Percentiles rank a stretch among this genome's conserved stretches.
phyloP scores from a whole-genome alignment of 305 asterid species.

The Fraxinus velutina region DNA sequence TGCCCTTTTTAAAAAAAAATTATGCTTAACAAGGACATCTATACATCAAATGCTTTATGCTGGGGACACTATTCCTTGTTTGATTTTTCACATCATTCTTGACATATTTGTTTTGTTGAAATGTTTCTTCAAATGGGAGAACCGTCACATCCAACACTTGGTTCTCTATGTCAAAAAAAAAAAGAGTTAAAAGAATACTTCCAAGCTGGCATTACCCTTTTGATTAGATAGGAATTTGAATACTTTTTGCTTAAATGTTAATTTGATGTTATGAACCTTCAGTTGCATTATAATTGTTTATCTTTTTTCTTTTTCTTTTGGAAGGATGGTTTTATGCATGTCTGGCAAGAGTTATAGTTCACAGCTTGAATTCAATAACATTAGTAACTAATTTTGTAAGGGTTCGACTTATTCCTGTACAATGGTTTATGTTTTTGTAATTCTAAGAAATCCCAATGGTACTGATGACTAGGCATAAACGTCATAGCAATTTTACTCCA shows the following conservation, averaged over 20 bases:
- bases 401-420: neutral
- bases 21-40: neutral
- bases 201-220: neutral
- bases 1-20: neutral
- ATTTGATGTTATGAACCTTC: neutral
- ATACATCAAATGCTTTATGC: neutral
- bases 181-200: neutral
- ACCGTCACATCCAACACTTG: neutral
- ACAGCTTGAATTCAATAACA: neutral
- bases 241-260: neutral
- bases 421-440: neutral
- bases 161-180: neutral
- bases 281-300: neutral
- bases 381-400: neutral
- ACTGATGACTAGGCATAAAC: neutral
- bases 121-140: neutral
- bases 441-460: neutral
- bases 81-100: neutral
- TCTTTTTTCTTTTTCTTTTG: neutral
- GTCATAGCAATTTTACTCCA: neutral
- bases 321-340: neutral
- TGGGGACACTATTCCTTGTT: neutral
- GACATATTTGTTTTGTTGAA: neutral
- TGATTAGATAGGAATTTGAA: neutral
- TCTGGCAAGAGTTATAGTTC: neutral